Evolutionary conservation across 805 yeast species (phyloP).

Genomic region (Metschnikowia corniflorae): DNA sequence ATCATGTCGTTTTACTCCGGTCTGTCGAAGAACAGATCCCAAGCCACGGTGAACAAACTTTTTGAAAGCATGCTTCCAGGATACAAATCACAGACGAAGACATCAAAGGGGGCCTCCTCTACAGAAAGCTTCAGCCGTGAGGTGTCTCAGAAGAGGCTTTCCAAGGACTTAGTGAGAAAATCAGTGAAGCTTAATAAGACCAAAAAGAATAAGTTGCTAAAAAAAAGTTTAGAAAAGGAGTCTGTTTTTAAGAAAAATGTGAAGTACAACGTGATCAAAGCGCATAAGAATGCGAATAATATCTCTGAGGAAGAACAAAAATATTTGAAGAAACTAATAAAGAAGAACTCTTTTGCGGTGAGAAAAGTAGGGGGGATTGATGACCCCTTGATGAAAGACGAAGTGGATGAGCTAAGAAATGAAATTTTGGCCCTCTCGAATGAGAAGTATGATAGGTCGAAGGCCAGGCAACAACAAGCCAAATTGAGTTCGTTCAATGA

Average conservation of each 20-base stretch:
- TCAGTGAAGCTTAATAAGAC: constrained; percentile 17
- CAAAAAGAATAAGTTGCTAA: constrained; percentile 25
- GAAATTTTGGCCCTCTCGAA: constrained; percentile 25
- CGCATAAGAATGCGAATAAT: constrained; percentile 22
- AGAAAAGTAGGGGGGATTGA: constrained; percentile 29
- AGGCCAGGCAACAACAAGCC: constrained; percentile 19
- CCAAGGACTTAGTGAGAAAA: constrained; percentile 20
- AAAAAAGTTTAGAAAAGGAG: constrained; percentile 26
- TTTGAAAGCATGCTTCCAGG: constrained; percentile 24
- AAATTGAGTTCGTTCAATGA: constrained; percentile 28
- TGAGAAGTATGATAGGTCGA: constrained; percentile 25
- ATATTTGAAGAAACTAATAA: constrained; percentile 36
- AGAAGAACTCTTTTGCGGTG: constrained; percentile 33
- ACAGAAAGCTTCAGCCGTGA: constrained; percentile 18
- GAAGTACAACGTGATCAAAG: constrained; percentile 38
- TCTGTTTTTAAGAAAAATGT: constrained; percentile 34
- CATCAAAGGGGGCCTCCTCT: constrained; percentile 9
- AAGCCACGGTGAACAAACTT: constrained; percentile 25
- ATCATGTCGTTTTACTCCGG: constrained; percentile 22
- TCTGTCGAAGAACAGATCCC: constrained; percentile 21
- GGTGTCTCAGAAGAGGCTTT: constrained; percentile 14
- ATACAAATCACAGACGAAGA: constrained; percentile 6
- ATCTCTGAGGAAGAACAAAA: constrained; percentile 34
- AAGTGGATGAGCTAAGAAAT: constrained; percentile 26
- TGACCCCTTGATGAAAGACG: constrained; percentile 28